These are phyloP conservation scores for Cupressus sempervirens DNA, from an alignment of 75 land plant genomes.

Conservation along the genomic window DNA sequence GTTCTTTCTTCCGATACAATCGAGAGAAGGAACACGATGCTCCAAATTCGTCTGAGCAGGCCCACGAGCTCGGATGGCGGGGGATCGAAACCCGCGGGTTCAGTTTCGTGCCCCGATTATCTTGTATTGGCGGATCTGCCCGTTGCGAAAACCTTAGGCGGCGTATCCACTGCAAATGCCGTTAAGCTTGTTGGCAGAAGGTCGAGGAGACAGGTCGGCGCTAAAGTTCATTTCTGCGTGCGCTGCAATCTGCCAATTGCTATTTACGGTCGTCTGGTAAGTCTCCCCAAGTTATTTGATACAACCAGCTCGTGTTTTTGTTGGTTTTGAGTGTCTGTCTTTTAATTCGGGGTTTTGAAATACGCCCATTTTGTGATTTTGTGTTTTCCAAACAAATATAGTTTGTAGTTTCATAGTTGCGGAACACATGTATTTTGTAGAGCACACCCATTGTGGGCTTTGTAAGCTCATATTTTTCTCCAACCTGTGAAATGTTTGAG, in stretches of 20 bases:
- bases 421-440: not conserved
- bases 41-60: constrained; percentile 63
- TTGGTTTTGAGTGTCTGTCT: not conserved
- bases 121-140: constrained; percentile 80
- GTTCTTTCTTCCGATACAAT: not conserved
- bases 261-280: constrained; percentile 87
- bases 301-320: not conserved
- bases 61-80: constrained; percentile 34
- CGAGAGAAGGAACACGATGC: constrained; percentile 29
- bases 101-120: constrained; percentile 77
- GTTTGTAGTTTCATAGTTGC: not conserved
- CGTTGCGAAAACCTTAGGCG: constrained; percentile 67
- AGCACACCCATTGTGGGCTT: not conserved
- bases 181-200: constrained; percentile 66
- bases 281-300: not conserved
- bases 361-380: not conserved
- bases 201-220: constrained; percentile 73
- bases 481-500: not conserved
- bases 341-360: not conserved
- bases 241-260: constrained; percentile 95
- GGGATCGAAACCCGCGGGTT: constrained; percentile 21
- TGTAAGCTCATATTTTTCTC: not conserved
- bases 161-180: constrained; percentile 20
- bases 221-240: constrained; percentile 84
- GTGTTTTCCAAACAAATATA: not conserved